Evolutionary conservation across 495 filamentous ascomycete genomes (phyloP).

Genomic region (Amniculicola lignicola): DNA sequence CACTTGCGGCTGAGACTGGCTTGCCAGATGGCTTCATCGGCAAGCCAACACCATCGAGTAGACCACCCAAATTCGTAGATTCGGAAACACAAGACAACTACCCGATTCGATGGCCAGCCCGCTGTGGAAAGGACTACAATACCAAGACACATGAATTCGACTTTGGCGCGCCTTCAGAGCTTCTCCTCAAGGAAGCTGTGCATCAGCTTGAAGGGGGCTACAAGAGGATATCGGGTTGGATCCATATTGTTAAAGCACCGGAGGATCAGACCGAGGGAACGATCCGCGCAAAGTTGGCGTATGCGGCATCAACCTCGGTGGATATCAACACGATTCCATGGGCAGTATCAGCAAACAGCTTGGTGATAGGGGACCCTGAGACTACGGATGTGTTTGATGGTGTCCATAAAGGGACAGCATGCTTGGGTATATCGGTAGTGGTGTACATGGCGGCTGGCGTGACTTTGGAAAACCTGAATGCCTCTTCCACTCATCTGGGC

Average conservation of each 20-base stretch:
- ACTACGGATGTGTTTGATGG: slow-evolving; percentile 12
- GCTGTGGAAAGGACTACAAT: slow-evolving; percentile 27
- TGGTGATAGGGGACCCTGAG: slow-evolving; percentile 9
- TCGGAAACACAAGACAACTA: slow-evolving; percentile 8
- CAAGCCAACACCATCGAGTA: not conserved
- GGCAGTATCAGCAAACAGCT: not conserved
- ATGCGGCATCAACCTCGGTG: slow-evolving; percentile 18
- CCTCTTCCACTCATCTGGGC: slow-evolving; percentile 19
- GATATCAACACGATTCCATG: slow-evolving; percentile 17
- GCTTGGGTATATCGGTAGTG: slow-evolving; percentile 23
- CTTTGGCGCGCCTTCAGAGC: slow-evolving; percentile 11
- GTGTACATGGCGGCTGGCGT: slow-evolving; percentile 22
- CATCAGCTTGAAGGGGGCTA: slow-evolving; percentile 18
- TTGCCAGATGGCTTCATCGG: too few relatives aligned
- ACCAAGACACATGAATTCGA: slow-evolving; percentile 7
- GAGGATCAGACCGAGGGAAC: slow-evolving; percentile 15
- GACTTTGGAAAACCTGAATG: slow-evolving; percentile 23
- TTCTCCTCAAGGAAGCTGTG: slow-evolving; percentile 13
- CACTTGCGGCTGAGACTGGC: too few relatives aligned
- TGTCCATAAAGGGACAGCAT: slow-evolving; percentile 12
- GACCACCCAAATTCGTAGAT: not conserved
- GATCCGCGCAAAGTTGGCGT: slow-evolving; percentile 19
- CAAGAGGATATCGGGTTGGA: slow-evolving; percentile 25
- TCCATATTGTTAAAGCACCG: slow-evolving; percentile 24
- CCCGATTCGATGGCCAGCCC: slow-evolving; percentile 25